Evolutionary conservation across 345 rosid species (phyloP), one percentile per base, ranked within the genome.

Genomic region (Gossypium herbaceum): DNA sequence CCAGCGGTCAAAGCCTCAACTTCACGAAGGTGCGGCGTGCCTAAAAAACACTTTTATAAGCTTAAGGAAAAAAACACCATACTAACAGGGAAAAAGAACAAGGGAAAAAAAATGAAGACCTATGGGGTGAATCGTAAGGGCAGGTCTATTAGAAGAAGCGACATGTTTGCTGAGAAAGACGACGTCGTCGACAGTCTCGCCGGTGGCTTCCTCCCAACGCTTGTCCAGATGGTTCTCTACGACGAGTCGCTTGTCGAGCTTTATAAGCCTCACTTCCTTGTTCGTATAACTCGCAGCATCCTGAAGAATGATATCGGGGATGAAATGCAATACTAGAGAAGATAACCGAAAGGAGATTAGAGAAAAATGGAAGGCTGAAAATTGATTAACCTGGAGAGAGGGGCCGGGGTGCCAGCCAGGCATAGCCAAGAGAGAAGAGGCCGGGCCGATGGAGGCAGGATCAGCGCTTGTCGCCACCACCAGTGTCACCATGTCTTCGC

Each of bases 121-220:
- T 7, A 79, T 81, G 0, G 87, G 87, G 12, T 84, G 87, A 67
- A 84, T 27, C 12, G 85, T 84, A 27, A 84, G 82, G 10, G 87
- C 81, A 0, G 87, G 87, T n/a, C 83, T 77, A 48, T 73, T 80
- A 6, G 87, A 82, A 19, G 78, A 82, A 55, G 85, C 87, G 17
- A 78, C 77, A 73, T 84, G 87, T 58, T 54, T 80, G 79, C 87
- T 84, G 59, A 84, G 78, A 55, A 84, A 82, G 19, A 84, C 79
- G 50, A 84, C 80, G 65, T 84, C 87, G 54, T 73, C 61, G 6
- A 84, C 87, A 2, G 69, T 66, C 79, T 84, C 87, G 24, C 85
- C 82, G 34, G 81, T 84, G 7, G 80, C 87, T 61, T 72, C 83
- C 83, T 84, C 81, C 87, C 87, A 84, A 45, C 83, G 75, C 44